These are phyloP conservation scores for Penicillium lagena DNA, from an alignment of 495 filamentous ascomycete genomes.

Conservation along the genomic window DNA sequence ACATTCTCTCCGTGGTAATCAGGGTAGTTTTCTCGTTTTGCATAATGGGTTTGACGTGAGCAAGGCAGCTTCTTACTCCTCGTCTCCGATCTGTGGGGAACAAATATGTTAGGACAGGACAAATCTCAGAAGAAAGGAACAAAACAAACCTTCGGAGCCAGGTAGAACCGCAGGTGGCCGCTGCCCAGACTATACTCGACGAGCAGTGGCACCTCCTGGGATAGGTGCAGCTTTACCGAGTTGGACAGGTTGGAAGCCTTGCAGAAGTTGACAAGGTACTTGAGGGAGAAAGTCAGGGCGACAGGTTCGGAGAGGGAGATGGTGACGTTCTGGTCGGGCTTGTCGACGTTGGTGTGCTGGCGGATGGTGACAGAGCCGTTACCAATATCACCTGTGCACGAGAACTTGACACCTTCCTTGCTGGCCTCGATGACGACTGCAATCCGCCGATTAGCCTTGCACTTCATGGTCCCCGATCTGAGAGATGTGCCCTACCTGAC, in stretches of 20 bases:
- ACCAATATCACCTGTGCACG: conserved; percentile 89
- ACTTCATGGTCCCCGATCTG: no score
- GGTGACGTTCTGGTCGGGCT: conserved; percentile 76
- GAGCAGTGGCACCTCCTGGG: conserved; percentile 90
- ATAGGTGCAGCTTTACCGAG: conserved; percentile 84
- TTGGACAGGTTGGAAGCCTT: conserved; percentile 83
- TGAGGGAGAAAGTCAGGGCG: conserved; percentile 93
- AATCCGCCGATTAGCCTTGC: background rate
- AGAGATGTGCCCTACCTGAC: conserved; percentile 55
- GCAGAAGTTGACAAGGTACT: conserved; percentile 99
- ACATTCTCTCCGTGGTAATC: conserved; percentile 29
- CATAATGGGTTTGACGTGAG: background rate
- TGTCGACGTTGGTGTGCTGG: conserved; percentile 84
- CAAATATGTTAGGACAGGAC: conserved; percentile 3
- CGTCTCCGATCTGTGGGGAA: conserved; percentile 71
- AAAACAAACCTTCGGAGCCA: conserved; percentile 85
- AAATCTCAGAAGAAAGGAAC: background rate
- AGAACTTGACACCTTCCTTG: conserved; percentile 98
- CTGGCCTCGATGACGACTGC: conserved; percentile 89
- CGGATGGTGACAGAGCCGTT: conserved; percentile 89
- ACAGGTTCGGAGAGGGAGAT: conserved; percentile 92
- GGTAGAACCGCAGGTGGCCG: conserved; percentile 92
- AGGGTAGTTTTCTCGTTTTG: conserved; percentile 14
- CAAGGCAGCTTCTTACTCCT: conserved; percentile 54
- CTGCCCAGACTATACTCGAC: conserved; percentile 87